A percentile compares a stretch with the other conserved stretches of the same genome.
Evolutionary conservation across 2,329 filamentous ascomycete species (phyloP).

Genomic region (Fusarium sororula): DNA sequence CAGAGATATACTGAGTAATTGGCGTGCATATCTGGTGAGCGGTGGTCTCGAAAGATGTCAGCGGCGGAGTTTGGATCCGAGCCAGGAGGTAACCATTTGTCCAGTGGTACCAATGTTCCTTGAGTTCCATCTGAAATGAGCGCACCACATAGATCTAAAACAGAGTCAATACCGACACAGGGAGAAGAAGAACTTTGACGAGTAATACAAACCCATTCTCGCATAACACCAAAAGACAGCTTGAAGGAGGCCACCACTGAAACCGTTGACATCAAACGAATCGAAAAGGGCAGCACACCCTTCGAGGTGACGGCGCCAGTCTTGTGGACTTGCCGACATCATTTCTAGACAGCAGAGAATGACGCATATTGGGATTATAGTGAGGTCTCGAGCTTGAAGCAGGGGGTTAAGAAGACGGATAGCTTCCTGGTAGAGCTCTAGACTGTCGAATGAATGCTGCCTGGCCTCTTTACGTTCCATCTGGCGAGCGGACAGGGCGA

Average conservation of each 20-base stretch:
- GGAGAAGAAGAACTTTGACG: background rate
- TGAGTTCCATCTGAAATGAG: slow-evolving; percentile 64
- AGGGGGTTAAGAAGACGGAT: slow-evolving; percentile 54
- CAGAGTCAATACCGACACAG: background rate
- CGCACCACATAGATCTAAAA: slow-evolving; percentile 62
- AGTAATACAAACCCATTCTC: slow-evolving; percentile 57
- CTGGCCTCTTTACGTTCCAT: slow-evolving; percentile 59
- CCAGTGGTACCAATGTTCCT: slow-evolving; percentile 58
- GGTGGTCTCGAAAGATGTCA: slow-evolving; percentile 46
- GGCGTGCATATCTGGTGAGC: slow-evolving; percentile 63
- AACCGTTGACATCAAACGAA: slow-evolving; percentile 62
- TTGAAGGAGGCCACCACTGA: slow-evolving; percentile 60
- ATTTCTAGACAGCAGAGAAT: slow-evolving; percentile 55
- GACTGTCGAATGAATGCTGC: slow-evolving; percentile 59
- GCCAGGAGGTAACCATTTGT: slow-evolving; percentile 57
- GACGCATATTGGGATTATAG: slow-evolving; percentile 50
- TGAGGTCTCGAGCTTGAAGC: slow-evolving; percentile 45
- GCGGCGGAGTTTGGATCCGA: slow-evolving; percentile 49
- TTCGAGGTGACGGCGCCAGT: slow-evolving; percentile 66
- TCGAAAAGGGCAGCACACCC: slow-evolving; percentile 66
- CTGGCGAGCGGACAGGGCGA: slow-evolving; percentile 64
- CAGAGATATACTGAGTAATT: slow-evolving; percentile 68
- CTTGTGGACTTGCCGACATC: slow-evolving; percentile 53
- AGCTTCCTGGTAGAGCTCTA: slow-evolving; percentile 64
- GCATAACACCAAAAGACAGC: slow-evolving; percentile 69